phyloP scores from a whole-genome alignment of 2,329 filamentous ascomycete genomes.

The Fusarium continuum region DNA sequence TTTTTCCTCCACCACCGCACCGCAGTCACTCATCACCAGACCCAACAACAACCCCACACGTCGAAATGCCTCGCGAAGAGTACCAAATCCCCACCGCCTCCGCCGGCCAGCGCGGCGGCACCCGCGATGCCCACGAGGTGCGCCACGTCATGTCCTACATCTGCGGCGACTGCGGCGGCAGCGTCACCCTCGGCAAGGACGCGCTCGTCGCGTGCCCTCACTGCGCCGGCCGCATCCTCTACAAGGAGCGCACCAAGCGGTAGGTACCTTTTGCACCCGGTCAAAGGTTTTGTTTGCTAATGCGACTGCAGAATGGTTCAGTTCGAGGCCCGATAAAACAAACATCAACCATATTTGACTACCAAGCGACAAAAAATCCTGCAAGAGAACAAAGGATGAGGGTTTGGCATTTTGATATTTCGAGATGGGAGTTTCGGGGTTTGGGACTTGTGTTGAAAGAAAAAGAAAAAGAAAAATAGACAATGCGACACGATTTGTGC shows the following conservation, averaged over 20 bases:
- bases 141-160: slow-evolving; percentile 52
- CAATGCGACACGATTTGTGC: slow-evolving; percentile 23
- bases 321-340: slow-evolving; percentile 87
- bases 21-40: not conserved
- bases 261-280: slow-evolving; percentile 56
- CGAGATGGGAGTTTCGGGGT: slow-evolving; percentile 40
- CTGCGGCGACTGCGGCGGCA: slow-evolving; percentile 56
- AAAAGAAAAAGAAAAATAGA: slow-evolving; percentile 25
- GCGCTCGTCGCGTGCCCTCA: slow-evolving; percentile 60
- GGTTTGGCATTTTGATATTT: slow-evolving; percentile 35
- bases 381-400: slow-evolving; percentile 2
- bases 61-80: slow-evolving; percentile 74
- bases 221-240: slow-evolving; percentile 93
- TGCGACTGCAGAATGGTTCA: slow-evolving; percentile 82
- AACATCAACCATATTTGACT: not conserved
- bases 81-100: slow-evolving; percentile 75
- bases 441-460: slow-evolving; percentile 32
- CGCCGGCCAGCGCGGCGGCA: slow-evolving; percentile 55
- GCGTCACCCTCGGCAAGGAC: slow-evolving; percentile 54
- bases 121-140: slow-evolving; percentile 52
- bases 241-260: slow-evolving; percentile 98
- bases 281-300: not conserved
- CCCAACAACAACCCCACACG: not conserved
- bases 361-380: slow-evolving; percentile 23
- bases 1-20: slow-evolving; percentile 27